Evolutionary conservation across 2,329 filamentous ascomycete species (phyloP), one percentile per base, ranked within the genome.

Genomic region (Aspergillus brunneoviolaceus): DNA sequence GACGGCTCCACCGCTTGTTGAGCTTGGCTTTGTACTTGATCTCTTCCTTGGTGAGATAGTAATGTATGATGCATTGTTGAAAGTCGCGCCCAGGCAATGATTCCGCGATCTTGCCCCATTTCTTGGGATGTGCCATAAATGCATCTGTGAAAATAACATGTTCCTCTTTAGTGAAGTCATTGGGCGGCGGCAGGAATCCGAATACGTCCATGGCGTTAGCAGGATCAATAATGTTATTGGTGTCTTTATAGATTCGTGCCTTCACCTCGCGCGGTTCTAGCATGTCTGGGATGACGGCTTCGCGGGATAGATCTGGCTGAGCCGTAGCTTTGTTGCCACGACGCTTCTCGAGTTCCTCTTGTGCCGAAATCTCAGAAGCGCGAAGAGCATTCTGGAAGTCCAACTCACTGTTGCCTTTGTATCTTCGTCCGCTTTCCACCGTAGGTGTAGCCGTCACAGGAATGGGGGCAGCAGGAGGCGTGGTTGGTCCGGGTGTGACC

Each of bases 71-170:
- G 61, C 80, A 82, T 57, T 82, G 75, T 63, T 79, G 75, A 69
- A 79, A 82, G 42, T 75, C 74, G 23, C 80, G 76, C 12, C 76
- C 77, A 39, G 79, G 77, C 27, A 82, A 64, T 25, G 74, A 70
- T 54, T 80, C 77, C 3, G 80, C 80, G 61, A 82, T 82, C 63
- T 80, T 80, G 23, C 80, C 79, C 78, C 80, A 82, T 71, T 79
- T 80, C 72, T 82, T 82, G 2, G 80, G 80, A 57, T 76, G 69
- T 4, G 76, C 71, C 72, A 80, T 78, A 63, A 81, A 82, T 16
- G 79, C 78, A 57, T 80, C 73, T 1, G 76, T 77, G 64, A 82
- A 82, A 2, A 71, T 70, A 31, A 73, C 71, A 58, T 82, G 79
- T 66, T 82, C 80, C 51, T 79, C 75, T 0, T 73, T 69, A 0